Conservation (phyloP, 2,329 filamentous ascomycete species). For the Gyromitra esculenta region DNA sequence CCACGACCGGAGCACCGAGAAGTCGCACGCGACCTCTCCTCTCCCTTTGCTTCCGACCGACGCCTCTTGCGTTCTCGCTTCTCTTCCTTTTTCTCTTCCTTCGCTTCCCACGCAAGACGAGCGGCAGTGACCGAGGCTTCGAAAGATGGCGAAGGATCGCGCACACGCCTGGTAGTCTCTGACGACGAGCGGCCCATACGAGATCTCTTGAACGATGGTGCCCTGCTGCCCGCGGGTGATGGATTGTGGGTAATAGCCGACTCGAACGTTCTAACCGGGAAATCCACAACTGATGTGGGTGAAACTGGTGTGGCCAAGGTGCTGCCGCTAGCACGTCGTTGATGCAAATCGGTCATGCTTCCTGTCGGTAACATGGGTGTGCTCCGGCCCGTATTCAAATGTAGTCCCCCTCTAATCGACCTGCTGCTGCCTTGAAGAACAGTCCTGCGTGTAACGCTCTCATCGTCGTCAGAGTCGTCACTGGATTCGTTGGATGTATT, state of each 20-base stretch:
- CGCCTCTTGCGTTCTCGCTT: slow-evolving; percentile 54
- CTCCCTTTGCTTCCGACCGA: slow-evolving; percentile 52
- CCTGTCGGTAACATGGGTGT: slow-evolving; percentile 51
- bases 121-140: slow-evolving; percentile 53
- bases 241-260: slow-evolving; percentile 34
- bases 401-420: slow-evolving; percentile 35
- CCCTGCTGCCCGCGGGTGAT: slow-evolving; percentile 40
- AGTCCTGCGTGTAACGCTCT: slow-evolving; percentile 50
- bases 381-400: slow-evolving; percentile 46
- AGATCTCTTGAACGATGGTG: slow-evolving; percentile 46
- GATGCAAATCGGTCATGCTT: slow-evolving; percentile 52
- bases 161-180: slow-evolving; percentile 30
- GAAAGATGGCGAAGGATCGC: slow-evolving; percentile 53
- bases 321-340: slow-evolving; percentile 42
- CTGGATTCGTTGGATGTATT: slow-evolving; percentile 53
- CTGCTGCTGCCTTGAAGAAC: slow-evolving; percentile 49
- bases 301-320: slow-evolving; percentile 50
- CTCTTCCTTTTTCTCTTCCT: slow-evolving; percentile 56
- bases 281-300: slow-evolving; percentile 45
- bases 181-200: slow-evolving; percentile 40
- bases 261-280: slow-evolving; percentile 38
- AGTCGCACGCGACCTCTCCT: slow-evolving; percentile 52
- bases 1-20: slow-evolving; percentile 51
- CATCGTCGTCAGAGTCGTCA: slow-evolving; percentile 53
- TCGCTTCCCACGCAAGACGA: slow-evolving; percentile 55